Conservation (phyloP, 2,329 filamentous ascomycete species). For the Colletotrichum salicis region DNA sequence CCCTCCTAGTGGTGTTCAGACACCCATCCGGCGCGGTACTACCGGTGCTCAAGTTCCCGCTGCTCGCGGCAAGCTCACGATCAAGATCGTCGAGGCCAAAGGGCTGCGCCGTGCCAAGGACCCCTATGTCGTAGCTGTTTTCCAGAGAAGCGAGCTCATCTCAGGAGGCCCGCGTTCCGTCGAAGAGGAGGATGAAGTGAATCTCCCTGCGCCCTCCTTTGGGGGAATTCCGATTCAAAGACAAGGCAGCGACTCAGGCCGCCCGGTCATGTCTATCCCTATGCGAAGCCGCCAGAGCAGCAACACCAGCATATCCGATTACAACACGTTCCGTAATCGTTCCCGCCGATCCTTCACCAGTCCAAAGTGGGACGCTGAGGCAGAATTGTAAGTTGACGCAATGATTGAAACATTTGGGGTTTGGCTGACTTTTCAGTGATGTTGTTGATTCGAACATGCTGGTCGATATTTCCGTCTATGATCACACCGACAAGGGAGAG, state of each 20-base stretch:
- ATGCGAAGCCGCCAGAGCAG: slow-evolving; percentile 98
- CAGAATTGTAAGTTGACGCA: slow-evolving; percentile 81
- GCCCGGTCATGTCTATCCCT: slow-evolving; percentile 89
- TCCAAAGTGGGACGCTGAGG: slow-evolving; percentile 95
- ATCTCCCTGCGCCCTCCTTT: slow-evolving; percentile 55
- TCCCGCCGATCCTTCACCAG: slow-evolving; percentile 74
- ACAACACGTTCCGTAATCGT: slow-evolving; percentile 68
- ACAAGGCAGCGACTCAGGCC: slow-evolving; percentile 82
- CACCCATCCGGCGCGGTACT: slow-evolving; percentile 54
- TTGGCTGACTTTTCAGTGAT: slow-evolving; percentile 68
- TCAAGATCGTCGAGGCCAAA: slow-evolving; percentile 88
- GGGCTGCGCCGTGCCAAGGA: slow-evolving; percentile 84
- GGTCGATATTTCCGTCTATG: slow-evolving; percentile 94
- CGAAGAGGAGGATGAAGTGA: slow-evolving; percentile 69
- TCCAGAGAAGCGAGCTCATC: slow-evolving; percentile 96
- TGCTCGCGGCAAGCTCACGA: slow-evolving; percentile 86
- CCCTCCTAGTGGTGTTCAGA: slow-evolving; percentile 63
- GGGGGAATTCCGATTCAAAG: slow-evolving; percentile 72
- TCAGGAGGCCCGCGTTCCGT: slow-evolving; percentile 81
- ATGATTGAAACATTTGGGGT: not conserved
- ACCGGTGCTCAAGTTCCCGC: slow-evolving; percentile 72
- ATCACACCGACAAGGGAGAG: slow-evolving; percentile 81
- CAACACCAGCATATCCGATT: slow-evolving; percentile 84
- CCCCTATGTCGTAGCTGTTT: slow-evolving; percentile 95
- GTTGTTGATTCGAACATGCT: slow-evolving; percentile 91